Base-by-base conservation (phyloP, 768 basidiomycete genomes). In the Rhizopogon vesiculosus region DNA sequence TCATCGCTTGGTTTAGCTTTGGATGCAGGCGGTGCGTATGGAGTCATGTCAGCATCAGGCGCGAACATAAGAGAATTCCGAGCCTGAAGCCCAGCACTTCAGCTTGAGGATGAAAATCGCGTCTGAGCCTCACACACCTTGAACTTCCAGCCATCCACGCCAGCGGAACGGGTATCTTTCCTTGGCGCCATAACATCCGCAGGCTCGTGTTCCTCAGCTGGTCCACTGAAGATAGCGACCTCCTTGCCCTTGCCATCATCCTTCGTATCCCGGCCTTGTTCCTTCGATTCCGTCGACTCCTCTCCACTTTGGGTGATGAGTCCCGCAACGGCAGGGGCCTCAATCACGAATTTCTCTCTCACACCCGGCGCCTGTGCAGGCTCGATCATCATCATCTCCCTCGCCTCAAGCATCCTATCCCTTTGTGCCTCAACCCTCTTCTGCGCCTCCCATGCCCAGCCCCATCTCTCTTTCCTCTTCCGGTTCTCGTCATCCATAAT, bases 361-460 rank as follows among this genome's bases (percentile, higher is more conserved):
- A 92, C 85, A 0, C 91, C 88, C 7, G 82, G 66, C 65, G 74
- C 78, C 1, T 75, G 71, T 9, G 84, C 77, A 22, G 82, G 82
- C 65, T 91, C 88, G 61, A 93, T 80, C 58, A 95, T 62, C 75
- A 90, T 77, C 62, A 76, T 78, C 72, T 87, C 85, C 69, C 87
- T 78, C 31, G 71, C 80, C 66, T 87, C 85, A 33, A 89, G 66
- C 80, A 87, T 85, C 70, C 73, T 85, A 40, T 70, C 75, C 62
- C 80, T 79, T 68, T 84, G 84, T 51, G 72, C 76, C 59, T 91
- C 87, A 1, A 94, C 93, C 64, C 82, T 76, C 69, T 73, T 77
- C 77, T 98, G 93, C 7, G 93, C 94, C 42, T 92, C 88, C 86
- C 89, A 99, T 2, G 95, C 97, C 97, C 97, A 99, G 0, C 73